phyloP scores from a whole-genome alignment of 495 filamentous ascomycete genomes.

The Talaromyces adpressus region DNA sequence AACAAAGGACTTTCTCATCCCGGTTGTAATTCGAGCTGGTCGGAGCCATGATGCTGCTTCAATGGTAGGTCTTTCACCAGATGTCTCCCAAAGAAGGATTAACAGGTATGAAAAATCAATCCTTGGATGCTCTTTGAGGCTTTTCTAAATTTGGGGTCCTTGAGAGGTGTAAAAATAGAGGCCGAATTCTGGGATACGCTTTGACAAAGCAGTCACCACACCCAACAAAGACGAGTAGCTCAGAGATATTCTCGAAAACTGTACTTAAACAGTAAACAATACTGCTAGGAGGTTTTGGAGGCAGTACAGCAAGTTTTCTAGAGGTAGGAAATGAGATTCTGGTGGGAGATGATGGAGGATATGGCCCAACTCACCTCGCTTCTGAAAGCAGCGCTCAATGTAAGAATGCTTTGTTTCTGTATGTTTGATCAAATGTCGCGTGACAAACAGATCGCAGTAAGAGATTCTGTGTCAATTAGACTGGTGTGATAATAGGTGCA shows the following conservation, averaged over 20 bases:
- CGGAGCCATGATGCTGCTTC: conserved; percentile 47
- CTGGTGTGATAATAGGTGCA: background rate
- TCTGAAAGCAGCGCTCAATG: background rate
- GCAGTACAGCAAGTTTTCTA: background rate
- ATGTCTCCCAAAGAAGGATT: background rate
- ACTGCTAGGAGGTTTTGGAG: background rate
- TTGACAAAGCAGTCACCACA: background rate
- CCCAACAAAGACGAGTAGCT: background rate
- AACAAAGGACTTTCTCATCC: conserved; percentile 93
- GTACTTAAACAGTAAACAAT: background rate
- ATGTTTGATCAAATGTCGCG: background rate
- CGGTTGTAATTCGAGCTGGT: conserved; percentile 60
- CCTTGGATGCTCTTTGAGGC: background rate
- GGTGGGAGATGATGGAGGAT: background rate
- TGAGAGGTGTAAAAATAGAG: background rate
- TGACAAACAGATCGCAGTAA: background rate
- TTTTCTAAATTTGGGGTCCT: background rate
- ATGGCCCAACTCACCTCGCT: background rate
- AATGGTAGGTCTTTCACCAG: background rate
- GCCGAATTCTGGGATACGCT: background rate
- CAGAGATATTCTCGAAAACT: background rate
- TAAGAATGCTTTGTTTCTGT: background rate
- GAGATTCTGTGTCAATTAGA: background rate
- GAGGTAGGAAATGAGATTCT: background rate
- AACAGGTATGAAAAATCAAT: background rate